phyloP scores from a whole-genome alignment of 1,284 basidiomycete genomes.

The Agroathelia rolfsii region DNA sequence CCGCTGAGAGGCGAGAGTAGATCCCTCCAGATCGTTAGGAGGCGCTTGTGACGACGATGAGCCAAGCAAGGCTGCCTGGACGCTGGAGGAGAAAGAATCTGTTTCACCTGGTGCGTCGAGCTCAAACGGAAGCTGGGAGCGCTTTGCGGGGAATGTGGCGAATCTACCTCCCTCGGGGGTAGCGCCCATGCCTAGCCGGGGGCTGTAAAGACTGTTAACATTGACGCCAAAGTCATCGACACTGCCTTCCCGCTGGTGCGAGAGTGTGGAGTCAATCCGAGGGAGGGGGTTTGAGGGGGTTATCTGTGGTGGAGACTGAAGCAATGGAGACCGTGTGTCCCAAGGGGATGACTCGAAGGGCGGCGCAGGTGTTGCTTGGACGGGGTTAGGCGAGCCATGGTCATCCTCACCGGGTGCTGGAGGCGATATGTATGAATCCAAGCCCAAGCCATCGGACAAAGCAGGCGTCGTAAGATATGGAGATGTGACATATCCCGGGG shows the following conservation, averaged over 20 bases:
- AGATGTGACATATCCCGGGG: constrained; percentile 6
- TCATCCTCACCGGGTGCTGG: constrained; percentile 1
- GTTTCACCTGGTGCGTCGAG: neutral
- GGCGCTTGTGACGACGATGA: constrained; percentile 5
- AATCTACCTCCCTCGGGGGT: constrained; percentile 32
- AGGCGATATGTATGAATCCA: constrained; percentile 11
- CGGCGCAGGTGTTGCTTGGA: too few species aligned
- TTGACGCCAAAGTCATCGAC: constrained; percentile 32
- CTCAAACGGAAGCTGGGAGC: neutral
- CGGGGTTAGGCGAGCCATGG: constrained; percentile 6
- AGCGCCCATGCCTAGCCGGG: constrained; percentile 12
- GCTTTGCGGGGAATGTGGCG: constrained; percentile 45
- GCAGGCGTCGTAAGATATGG: constrained; percentile 14
- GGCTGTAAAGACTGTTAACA: constrained; percentile 8
- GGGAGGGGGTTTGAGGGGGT: too few species aligned
- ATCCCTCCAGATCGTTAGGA: too few species aligned
- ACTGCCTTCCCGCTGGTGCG: constrained; percentile 10
- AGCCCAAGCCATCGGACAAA: constrained; percentile 15
- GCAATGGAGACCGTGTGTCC: too few species aligned
- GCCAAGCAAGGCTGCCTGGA: constrained; percentile 9
- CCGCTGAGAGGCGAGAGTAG: too few species aligned
- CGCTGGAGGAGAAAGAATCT: neutral
- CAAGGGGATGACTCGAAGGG: too few species aligned
- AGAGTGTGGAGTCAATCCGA: constrained; percentile 6
- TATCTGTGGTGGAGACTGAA: too few species aligned